A percentile compares a stretch with the other conserved stretches of the same genome.
Evolutionary conservation across 2,329 filamentous ascomycete genomes (phyloP).

Genomic region (Paecilomyces dactylethromorphus): DNA sequence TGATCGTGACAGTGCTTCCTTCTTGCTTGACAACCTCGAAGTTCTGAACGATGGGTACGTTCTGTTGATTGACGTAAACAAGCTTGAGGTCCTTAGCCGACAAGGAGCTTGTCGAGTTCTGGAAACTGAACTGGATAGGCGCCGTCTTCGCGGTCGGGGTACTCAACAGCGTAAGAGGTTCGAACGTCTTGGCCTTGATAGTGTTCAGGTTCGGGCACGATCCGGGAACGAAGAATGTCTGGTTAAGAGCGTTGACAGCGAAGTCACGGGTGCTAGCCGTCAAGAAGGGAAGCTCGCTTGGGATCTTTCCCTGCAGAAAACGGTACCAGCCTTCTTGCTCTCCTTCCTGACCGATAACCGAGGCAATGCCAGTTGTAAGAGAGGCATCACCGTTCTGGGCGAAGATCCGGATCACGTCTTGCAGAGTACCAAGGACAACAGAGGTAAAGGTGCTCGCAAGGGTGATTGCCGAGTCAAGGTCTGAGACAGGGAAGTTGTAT

Average conservation of each 20-base stretch:
- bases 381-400: slow-evolving; percentile 41
- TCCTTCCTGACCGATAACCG: slow-evolving; percentile 64
- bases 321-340: slow-evolving; percentile 69
- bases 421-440: slow-evolving; percentile 59
- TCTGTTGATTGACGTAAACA: slow-evolving; percentile 21
- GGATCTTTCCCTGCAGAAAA: slow-evolving; percentile 48
- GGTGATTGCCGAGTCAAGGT: slow-evolving; percentile 49
- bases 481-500: slow-evolving; percentile 54
- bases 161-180: slow-evolving; percentile 37
- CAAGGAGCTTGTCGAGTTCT: slow-evolving; percentile 8
- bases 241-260: slow-evolving; percentile 55
- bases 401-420: slow-evolving; percentile 52
- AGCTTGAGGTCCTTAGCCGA: slow-evolving; percentile 11
- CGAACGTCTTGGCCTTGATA: slow-evolving; percentile 50
- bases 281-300: slow-evolving; percentile 59
- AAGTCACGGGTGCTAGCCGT: slow-evolving; percentile 54
- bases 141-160: slow-evolving; percentile 33
- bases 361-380: slow-evolving; percentile 50
- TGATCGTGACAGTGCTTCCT: not conserved
- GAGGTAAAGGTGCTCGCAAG: slow-evolving; percentile 59
- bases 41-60: slow-evolving; percentile 15
- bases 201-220: slow-evolving; percentile 43
- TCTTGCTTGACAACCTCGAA: slow-evolving; percentile 8
- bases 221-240: slow-evolving; percentile 50
- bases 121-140: slow-evolving; percentile 41